Conservation (phyloP, 352 stramenopile species). For the Pythium inflatum region DNA sequence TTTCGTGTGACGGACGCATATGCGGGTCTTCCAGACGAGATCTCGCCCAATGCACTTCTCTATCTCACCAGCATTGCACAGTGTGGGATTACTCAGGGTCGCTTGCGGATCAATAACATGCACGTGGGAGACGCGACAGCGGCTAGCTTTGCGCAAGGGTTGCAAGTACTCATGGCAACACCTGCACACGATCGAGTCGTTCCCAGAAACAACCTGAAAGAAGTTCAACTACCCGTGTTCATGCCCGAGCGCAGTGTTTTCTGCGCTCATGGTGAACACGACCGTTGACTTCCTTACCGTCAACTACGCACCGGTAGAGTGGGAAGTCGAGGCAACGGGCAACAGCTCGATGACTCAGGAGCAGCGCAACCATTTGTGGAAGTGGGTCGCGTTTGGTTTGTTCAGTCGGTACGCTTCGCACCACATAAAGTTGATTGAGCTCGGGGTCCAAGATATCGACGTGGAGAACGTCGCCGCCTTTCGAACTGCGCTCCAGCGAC, state of each 20-base stretch:
- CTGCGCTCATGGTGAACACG: constrained; percentile 5
- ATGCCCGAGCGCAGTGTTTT: constrained; percentile 12
- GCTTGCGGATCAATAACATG: constrained; percentile 12
- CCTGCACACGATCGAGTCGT: background rate
- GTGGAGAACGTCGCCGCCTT: constrained; percentile 3
- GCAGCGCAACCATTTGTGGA: constrained; percentile 10
- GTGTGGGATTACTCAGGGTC: background rate
- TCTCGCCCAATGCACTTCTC: constrained; percentile 16
- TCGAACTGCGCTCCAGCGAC: background rate
- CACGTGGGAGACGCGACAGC: background rate
- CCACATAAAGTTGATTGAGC: background rate
- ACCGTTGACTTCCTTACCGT: background rate
- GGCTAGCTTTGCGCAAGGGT: constrained; percentile 1
- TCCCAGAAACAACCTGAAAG: background rate
- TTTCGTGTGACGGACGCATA: constrained; percentile 4
- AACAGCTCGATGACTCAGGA: constrained; percentile 6
- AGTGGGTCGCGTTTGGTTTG: constrained; percentile 7
- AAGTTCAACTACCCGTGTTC: constrained; percentile 8
- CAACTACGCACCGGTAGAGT: constrained; percentile 3
- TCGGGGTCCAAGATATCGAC: background rate
- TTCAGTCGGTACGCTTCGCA: constrained; percentile 10
- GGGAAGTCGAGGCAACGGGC: background rate
- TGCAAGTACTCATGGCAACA: constrained; percentile 7
- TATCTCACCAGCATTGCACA: constrained; percentile 5
- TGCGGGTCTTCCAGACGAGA: background rate